These are phyloP conservation scores for Allantophomopsis lycopodina DNA, from an alignment of 2,329 filamentous ascomycete genomes.

Conservation along the genomic window DNA sequence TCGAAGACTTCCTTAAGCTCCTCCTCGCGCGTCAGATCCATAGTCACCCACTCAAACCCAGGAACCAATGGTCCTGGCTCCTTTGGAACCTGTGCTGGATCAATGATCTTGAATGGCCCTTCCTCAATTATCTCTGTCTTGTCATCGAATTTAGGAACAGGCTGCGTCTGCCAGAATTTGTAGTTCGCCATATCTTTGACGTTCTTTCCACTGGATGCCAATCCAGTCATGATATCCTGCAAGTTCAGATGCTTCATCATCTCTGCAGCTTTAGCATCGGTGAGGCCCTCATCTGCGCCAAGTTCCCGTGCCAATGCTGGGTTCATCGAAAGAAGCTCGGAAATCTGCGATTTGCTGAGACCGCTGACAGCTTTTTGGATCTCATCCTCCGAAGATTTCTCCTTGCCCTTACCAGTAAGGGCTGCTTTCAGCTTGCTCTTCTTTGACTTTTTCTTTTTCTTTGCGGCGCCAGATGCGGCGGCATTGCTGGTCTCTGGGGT, in stretches of 20 bases:
- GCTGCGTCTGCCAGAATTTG: constrained; percentile 98
- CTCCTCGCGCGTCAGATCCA: constrained; percentile 68
- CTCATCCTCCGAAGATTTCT: constrained; percentile 30
- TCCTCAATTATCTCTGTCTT: constrained; percentile 46
- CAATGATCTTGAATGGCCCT: constrained; percentile 72
- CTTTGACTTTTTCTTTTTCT: constrained; percentile 51
- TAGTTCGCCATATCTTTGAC: constrained; percentile 93
- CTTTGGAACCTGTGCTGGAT: constrained; percentile 65
- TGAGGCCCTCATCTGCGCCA: constrained; percentile 19
- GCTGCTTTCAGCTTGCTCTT: constrained; percentile 41
- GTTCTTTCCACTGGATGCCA: constrained; percentile 72
- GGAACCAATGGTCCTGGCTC: constrained; percentile 62
- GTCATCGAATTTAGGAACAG: constrained; percentile 72
- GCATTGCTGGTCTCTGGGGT: constrained; percentile 13
- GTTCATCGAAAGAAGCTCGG: constrained; percentile 58
- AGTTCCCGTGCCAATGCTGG: constrained; percentile 54
- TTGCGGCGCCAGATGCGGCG: constrained; percentile 15
- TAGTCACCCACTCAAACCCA: constrained; percentile 87
- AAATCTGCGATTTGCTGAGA: constrained; percentile 40
- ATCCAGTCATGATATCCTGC: constrained; percentile 59
- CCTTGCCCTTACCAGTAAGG: constrained; percentile 15
- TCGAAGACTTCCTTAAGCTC: constrained; percentile 87
- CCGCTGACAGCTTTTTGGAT: constrained; percentile 25
- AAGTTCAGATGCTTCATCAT: constrained; percentile 50
- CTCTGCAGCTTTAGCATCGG: constrained; percentile 28